Evolutionary conservation across 371 early-diverging fungal genomes (phyloP).

Genomic region (Homolaphlyctis polyrhiza): DNA sequence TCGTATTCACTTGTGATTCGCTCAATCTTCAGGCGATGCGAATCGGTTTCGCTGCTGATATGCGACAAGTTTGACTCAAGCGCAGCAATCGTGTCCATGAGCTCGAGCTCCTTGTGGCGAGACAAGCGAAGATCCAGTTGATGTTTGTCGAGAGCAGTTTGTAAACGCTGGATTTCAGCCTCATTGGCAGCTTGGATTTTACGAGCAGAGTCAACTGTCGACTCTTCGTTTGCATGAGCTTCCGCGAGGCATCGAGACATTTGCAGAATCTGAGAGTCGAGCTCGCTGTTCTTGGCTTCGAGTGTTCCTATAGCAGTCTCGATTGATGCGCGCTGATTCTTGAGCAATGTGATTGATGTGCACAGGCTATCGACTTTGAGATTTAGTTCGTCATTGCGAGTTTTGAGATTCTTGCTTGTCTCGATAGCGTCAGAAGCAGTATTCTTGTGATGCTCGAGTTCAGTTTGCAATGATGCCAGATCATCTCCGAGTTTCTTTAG

Average conservation of each 20-base stretch:
- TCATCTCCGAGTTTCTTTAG: too few relatives aligned
- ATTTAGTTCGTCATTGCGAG: not conserved
- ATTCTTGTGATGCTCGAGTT: too few relatives aligned
- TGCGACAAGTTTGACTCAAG: not conserved
- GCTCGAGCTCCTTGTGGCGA: not conserved
- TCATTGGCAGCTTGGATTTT: not conserved
- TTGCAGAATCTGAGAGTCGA: not conserved
- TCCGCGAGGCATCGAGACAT: not conserved
- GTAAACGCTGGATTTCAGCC: not conserved
- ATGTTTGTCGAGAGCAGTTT: not conserved
- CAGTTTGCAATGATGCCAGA: too few relatives aligned
- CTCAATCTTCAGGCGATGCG: not conserved
- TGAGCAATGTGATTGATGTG: not conserved
- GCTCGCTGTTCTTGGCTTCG: not conserved
- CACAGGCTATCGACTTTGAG: not conserved
- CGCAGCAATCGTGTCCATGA: not conserved
- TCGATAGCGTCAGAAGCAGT: too few relatives aligned
- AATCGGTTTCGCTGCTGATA: not conserved
- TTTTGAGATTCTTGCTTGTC: too few relatives aligned
- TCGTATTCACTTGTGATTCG: not conserved
- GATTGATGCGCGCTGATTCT: not conserved
- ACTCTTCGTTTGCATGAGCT: slow-evolving; percentile 3
- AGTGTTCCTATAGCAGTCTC: not conserved
- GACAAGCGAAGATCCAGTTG: not conserved
- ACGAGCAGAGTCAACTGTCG: not conserved